phyloP scores from a whole-genome alignment of 257 asterid genomes.

The Perilla frutescens region DNA sequence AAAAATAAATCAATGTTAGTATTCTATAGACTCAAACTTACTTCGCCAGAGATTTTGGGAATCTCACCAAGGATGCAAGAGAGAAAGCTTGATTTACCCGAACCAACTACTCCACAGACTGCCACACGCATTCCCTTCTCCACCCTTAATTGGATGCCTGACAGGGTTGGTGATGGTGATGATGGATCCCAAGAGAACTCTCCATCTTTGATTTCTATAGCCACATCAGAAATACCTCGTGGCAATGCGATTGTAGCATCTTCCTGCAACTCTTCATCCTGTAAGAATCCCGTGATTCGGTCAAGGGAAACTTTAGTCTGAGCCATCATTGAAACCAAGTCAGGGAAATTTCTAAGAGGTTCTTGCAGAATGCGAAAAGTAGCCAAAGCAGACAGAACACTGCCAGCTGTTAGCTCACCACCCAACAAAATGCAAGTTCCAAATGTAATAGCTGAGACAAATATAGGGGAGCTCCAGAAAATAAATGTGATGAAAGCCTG shows the following conservation, averaged over 20 bases:
- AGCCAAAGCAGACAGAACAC: constrained; percentile 63
- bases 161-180: constrained; percentile 41
- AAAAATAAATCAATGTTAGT: constrained; percentile 10
- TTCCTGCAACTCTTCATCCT: constrained; percentile 54
- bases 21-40: constrained; percentile 35
- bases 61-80: constrained; percentile 65
- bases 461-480: constrained; percentile 64
- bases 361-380: constrained; percentile 64
- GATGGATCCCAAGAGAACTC: constrained; percentile 56
- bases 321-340: constrained; percentile 58
- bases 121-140: constrained; percentile 63
- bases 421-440: constrained; percentile 58
- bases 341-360: constrained; percentile 60
- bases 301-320: constrained; percentile 66
- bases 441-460: constrained; percentile 55
- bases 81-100: constrained; percentile 65
- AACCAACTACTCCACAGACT: constrained; percentile 63
- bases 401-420: constrained; percentile 59
- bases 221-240: constrained; percentile 46
- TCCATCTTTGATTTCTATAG: constrained; percentile 53
- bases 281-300: constrained; percentile 51
- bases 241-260: constrained; percentile 52
- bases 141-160: constrained; percentile 46
- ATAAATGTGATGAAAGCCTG: constrained; percentile 58
- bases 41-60: constrained; percentile 57